Percentiles rank a stretch among this genome's conserved stretches.
These are phyloP conservation scores for Oryza australiensis DNA, from an alignment of 176 grass and related monocot species.

Conservation along the genomic window DNA sequence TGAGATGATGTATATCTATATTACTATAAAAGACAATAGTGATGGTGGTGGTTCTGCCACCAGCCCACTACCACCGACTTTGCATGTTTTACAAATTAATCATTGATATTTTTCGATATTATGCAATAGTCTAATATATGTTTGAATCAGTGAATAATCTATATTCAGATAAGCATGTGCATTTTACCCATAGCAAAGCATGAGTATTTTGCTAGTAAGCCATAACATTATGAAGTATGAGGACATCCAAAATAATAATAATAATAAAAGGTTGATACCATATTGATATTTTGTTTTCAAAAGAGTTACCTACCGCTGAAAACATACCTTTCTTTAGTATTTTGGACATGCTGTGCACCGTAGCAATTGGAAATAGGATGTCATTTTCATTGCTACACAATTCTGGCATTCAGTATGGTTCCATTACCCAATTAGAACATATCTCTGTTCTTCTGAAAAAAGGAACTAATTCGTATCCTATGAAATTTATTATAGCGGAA, in stretches of 20 bases:
- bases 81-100: too few relatives aligned
- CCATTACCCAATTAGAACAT: slow-evolving; percentile 1
- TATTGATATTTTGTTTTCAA: background rate
- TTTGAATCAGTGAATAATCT: too few relatives aligned
- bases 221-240: slow-evolving; percentile 15
- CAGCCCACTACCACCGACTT: too few relatives aligned
- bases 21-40: too few relatives aligned
- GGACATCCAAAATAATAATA: background rate
- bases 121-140: too few relatives aligned
- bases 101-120: too few relatives aligned
- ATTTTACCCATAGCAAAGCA: too few relatives aligned
- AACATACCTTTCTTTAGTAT: background rate
- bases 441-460: slow-evolving; percentile 20
- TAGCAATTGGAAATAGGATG: slow-evolving; percentile 4
- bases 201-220: too few relatives aligned
- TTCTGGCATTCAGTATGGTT: slow-evolving; percentile 1
- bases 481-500: slow-evolving; percentile 66
- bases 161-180: too few relatives aligned
- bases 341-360: background rate
- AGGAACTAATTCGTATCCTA: slow-evolving; percentile 27
- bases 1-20: background rate
- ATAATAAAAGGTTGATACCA: background rate
- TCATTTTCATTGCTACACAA: slow-evolving; percentile 16
- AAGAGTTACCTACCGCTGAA: background rate
- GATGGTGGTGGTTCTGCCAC: too few relatives aligned